Evolutionary conservation across 768 basidiomycete genomes (phyloP), one percentile per base, ranked within the genome.

Genomic region (Trametes sanguinea): DNA sequence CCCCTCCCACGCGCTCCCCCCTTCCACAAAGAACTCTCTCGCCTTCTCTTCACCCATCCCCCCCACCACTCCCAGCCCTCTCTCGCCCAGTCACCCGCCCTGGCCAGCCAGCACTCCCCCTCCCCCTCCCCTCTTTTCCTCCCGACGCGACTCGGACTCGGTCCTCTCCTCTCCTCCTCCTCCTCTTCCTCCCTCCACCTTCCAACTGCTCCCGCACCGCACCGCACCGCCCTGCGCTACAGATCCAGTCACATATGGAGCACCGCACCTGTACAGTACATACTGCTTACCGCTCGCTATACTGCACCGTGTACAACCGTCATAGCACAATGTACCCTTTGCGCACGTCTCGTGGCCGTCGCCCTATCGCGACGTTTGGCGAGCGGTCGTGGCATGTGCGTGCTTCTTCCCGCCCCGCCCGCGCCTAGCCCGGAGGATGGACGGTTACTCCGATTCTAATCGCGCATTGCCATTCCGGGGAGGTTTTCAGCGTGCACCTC

Each of bases 391-490:
- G 22, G 10, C 51, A 10, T 44, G n/a, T 51, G 45, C 11, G 30
- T 27, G 29, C 48, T 29, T 29, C 56, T 22, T 46, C 51, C 22
- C 51, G 27, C 33, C 37, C 37, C 59, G 51, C 52, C 40, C 53
- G 30, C 29, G 33, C 48, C 14, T 27, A 50, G 30, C 37, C 42
- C 62, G 56, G 56, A 54, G 56, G 62, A 37, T 33, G 56, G 52
- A 30, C 57, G 14, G 46, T 51, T 50, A 46, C 57, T 58, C 62
- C 62, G 56, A 54, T 44, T 37, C 13, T 44, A 43, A 56, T 22
- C 45, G 40, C 54, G 40, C 61, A 30, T 42, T 62, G 55, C 62
- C 62, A 40, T 50, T 54, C 40, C 32, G n/a, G 57, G 62, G 57
- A 63, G 39, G 46, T 63, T 43, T 57, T 50, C 62, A 37, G 30